Base-by-base conservation (phyloP, 1,284 basidiomycete genomes). In the Stygiomarasmius scandens region DNA sequence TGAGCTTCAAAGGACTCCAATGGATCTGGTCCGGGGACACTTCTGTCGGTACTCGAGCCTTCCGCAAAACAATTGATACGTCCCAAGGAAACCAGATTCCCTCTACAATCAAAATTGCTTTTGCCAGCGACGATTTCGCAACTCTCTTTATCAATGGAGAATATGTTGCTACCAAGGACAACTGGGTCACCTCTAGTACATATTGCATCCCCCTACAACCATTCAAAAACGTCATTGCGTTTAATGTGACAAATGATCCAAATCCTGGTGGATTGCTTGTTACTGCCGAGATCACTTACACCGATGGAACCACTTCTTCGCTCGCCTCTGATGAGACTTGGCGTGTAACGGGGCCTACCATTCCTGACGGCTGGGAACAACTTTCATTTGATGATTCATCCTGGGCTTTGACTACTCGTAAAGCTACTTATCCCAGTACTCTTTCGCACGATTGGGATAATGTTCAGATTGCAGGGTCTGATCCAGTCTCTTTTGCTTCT, bases 11-110 rank as follows among this genome's bases (percentile, higher is more conserved):
- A 4, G 49, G 59, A 41, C 66, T 70, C 3, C 52, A 56, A 2
- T 73, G 71, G 71, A 72, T 72, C 27, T 73, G 70, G 70, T 65
- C 69, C 1, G 56, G 58, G n/a, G 61, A 62, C 2, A 14, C 69
- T 16, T 67, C 69, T 10, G 61, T 64, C 5, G 65, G 63, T n/a
- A 50, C 63, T 12, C 64, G 65, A 27, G 69, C 66, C 2, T 66
- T 72, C 45, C 66, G 70, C 29, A 67, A 66, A 51, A 66, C 66
- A 1, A 67, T 68, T 56, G 25, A 51, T 12, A 49, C 68, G 0
- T 66, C 69, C 0, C 43, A 44, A 9, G 67, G 68, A 2, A 70
- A n/a, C n/a, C n/a, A 71, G 56, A 62, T 62, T 5, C 52, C 67
- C 1, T 24, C 54, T 29, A n/a, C n/a, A n/a, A n/a, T n/a, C n/a